Evolutionary conservation across 371 early-diverging fungal species (phyloP), one percentile per base, ranked within the genome.

Genomic region (Rhizopus microsporus): DNA sequence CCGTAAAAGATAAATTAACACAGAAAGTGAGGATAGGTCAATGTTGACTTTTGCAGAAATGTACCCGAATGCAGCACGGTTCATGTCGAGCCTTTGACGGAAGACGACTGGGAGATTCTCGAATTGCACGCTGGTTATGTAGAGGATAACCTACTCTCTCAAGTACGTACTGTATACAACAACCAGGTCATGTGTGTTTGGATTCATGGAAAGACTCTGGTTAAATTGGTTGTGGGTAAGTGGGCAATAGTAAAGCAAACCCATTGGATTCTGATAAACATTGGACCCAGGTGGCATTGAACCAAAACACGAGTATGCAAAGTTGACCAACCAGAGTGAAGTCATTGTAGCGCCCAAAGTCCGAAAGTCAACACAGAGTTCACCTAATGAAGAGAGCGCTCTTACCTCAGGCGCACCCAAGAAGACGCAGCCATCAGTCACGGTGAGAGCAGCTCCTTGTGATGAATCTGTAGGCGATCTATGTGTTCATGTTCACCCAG

Each of bases 61-160:
- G 76, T 83, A 5, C 78, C 82, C 23, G 74, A 75, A 17, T 89
- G 88, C 7, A 57, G 72, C 7, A 78, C 87, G 5, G 89, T 94
- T 1, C 71, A 87, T 58, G 91, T 93, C 3, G 92, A 89, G 43
- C 94, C 94, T 4, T 65, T 80, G 54, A 81, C 90, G 0, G 83
- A 80, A 47, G 93, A 93, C 51, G 95, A 94, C 65, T 94, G 93
- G 93, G 93, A 94, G 62, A 90, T 93, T 39, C 50, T 94, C 68
- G 91, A 92, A 78, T 62, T 90, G 15, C 85, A 93, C 65, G 91
- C 91, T 10, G 88, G 85, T 40, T 88, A 87, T 64, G 80, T 94
- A 0, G 95, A 94, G 58, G 87, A 87, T 40, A 82, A 89, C 53
- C 72, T 94, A 51, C 56, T 92, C 37, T 84, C 83, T 54, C 95